These are phyloP conservation scores for Irpex lacteus DNA, from an alignment of 1,284 basidiomycete species.

Conservation along the genomic window DNA sequence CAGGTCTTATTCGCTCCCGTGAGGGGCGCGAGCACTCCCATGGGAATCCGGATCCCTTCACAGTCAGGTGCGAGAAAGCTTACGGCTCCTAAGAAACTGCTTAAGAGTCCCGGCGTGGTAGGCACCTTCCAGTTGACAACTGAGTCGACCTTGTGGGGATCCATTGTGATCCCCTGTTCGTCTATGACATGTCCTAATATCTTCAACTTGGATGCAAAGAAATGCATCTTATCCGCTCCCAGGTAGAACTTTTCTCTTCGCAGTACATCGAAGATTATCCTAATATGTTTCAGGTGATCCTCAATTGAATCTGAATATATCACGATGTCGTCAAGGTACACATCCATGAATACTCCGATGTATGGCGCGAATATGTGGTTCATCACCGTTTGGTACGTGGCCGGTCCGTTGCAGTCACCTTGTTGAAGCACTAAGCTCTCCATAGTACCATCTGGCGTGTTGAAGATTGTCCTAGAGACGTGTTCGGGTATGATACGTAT, in stretches of 20 bases:
- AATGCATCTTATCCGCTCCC: constrained; percentile 26
- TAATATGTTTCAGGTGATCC: constrained; percentile 27
- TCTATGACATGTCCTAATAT: constrained; percentile 32
- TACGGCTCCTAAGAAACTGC: constrained; percentile 25
- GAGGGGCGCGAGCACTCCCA: constrained; percentile 9
- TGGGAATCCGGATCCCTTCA: constrained; percentile 19
- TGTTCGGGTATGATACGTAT: constrained; percentile 19
- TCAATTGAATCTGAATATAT: constrained; percentile 15
- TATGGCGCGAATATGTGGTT: constrained; percentile 27
- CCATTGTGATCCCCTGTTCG: constrained; percentile 29
- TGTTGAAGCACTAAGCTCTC: constrained; percentile 34
- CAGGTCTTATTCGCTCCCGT: constrained; percentile 11
- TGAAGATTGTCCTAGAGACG: constrained; percentile 15
- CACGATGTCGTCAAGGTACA: constrained; percentile 17
- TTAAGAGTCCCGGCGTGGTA: constrained; percentile 18
- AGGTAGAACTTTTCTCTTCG: constrained; percentile 24
- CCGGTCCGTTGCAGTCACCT: constrained; percentile 35
- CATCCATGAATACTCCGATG: constrained; percentile 27
- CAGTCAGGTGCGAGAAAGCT: constrained; percentile 26
- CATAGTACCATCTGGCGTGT: constrained; percentile 33
- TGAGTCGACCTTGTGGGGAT: constrained; percentile 29
- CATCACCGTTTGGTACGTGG: constrained; percentile 36
- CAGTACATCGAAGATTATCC: constrained; percentile 23
- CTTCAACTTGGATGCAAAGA: constrained; percentile 22
- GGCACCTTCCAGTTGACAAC: constrained; percentile 32